These are phyloP conservation scores for Collybiopsis confluens DNA, from an alignment of 768 basidiomycete species.

Conservation along the genomic window DNA sequence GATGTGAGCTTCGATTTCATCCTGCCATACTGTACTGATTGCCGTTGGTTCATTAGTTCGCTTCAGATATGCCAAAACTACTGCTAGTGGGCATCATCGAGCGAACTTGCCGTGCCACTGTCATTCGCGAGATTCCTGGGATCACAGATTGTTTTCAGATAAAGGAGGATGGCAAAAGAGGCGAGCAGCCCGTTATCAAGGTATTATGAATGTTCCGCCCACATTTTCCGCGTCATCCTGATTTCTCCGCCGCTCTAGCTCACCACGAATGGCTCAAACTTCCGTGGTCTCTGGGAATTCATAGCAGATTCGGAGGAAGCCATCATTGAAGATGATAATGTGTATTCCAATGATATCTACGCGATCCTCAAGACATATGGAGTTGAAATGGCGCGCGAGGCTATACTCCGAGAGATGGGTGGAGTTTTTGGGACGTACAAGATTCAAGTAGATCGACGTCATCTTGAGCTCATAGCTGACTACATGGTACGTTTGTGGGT, in stretches of 20 bases:
- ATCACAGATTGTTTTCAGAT: slow-evolving; percentile 84
- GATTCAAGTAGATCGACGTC: slow-evolving; percentile 91
- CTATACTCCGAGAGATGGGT: slow-evolving; percentile 88
- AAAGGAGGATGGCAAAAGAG: slow-evolving; percentile 54
- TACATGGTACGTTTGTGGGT: slow-evolving; percentile 82
- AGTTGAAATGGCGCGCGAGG: slow-evolving; percentile 91
- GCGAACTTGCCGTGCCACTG: slow-evolving; percentile 73
- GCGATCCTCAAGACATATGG: slow-evolving; percentile 90
- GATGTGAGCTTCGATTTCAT: slow-evolving; percentile 52
- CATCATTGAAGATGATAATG: slow-evolving; percentile 70
- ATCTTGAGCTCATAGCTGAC: slow-evolving; percentile 95
- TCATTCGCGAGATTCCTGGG: slow-evolving; percentile 86
- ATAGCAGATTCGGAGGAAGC: slow-evolving; percentile 45
- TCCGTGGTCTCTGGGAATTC: slow-evolving; percentile 84
- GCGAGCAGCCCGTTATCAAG: slow-evolving; percentile 43
- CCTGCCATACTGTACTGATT: not conserved
- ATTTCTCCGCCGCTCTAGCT: slow-evolving; percentile 36
- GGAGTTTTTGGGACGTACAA: slow-evolving; percentile 93
- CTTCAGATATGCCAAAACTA: slow-evolving; percentile 84
- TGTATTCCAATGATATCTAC: slow-evolving; percentile 95
- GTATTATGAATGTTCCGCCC: slow-evolving; percentile 19
- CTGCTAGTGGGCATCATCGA: slow-evolving; percentile 93
- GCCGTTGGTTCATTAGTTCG: slow-evolving; percentile 53
- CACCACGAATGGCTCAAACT: slow-evolving; percentile 91
- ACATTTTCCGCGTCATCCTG: not conserved